Conservation (phyloP, 2,329 filamentous ascomycete genomes). For the Ambrosiella beaveri region DNA sequence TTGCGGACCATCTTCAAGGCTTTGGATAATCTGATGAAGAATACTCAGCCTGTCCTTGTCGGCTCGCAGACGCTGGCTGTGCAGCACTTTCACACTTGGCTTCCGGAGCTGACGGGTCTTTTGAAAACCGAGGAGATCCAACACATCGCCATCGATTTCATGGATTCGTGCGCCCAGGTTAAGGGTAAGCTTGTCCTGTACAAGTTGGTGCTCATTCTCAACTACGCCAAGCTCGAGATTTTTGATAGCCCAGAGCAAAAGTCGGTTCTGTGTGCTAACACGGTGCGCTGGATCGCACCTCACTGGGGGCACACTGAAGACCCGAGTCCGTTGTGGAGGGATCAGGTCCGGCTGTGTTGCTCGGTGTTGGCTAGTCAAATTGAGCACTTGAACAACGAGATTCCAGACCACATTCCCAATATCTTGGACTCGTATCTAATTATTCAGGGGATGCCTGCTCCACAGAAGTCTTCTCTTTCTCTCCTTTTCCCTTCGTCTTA, state of each 20-base stretch:
- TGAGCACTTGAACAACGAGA: conserved; percentile 58
- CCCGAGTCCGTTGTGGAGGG: conserved; percentile 72
- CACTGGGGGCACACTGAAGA: conserved; percentile 70
- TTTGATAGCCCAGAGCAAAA: conserved; percentile 67
- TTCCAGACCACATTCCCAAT: conserved; percentile 78
- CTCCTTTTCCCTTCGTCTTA: conserved; percentile 80
- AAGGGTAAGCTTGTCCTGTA: conserved; percentile 85
- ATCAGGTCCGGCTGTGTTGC: conserved; percentile 85
- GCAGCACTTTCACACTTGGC: conserved; percentile 92
- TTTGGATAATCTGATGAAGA: conserved; percentile 78
- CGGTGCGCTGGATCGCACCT: conserved; percentile 75
- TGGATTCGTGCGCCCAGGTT: conserved; percentile 74
- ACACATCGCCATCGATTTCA: conserved; percentile 79
- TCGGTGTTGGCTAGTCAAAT: conserved; percentile 80
- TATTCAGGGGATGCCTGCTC: conserved; percentile 41
- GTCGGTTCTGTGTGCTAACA: conserved; percentile 59
- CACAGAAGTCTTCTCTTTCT: conserved; percentile 51
- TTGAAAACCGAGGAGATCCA: conserved; percentile 72
- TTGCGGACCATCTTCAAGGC: conserved; percentile 78
- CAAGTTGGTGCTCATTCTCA: conserved; percentile 81
- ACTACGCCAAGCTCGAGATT: conserved; percentile 67
- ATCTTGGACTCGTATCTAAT: conserved; percentile 77
- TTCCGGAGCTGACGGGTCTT: conserved; percentile 71
- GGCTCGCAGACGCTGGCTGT: conserved; percentile 90
- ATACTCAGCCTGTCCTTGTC: conserved; percentile 65